Conservation (phyloP, 2,329 filamentous ascomycete genomes). For the Colletotrichum echinochloae region DNA sequence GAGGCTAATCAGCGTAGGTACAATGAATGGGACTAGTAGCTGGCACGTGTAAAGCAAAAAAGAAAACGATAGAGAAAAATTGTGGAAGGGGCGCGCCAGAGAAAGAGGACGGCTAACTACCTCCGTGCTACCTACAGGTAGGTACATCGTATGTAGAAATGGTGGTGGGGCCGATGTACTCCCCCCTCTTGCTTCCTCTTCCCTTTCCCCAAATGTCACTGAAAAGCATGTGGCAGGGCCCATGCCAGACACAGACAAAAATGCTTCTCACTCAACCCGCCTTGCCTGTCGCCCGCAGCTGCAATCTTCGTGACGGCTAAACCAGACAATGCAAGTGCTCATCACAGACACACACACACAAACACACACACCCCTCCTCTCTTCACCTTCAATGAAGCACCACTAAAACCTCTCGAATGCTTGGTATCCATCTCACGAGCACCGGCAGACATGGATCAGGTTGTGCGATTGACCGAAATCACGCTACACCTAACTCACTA, state of each 20-base stretch:
- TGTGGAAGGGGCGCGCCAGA: no score
- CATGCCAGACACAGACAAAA: neutral
- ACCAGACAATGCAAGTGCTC: neutral
- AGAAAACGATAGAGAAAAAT: neutral
- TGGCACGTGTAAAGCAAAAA: constrained; percentile 16
- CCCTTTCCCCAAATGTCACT: constrained; percentile 2
- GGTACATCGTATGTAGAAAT: neutral
- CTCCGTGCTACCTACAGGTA: neutral
- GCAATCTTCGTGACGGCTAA: neutral
- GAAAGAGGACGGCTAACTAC: neutral
- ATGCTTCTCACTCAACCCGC: constrained; percentile 1
- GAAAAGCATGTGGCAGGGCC: constrained; percentile 33
- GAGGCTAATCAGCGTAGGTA: neutral
- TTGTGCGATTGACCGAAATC: neutral
- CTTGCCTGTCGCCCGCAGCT: neutral
- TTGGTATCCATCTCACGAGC: neutral
- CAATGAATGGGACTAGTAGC: neutral
- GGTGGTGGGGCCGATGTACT: constrained; percentile 13
- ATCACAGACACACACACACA: neutral
- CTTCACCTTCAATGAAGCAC: neutral
- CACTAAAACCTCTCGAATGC: neutral
- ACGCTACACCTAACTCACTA: no score
- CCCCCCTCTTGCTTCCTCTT: constrained; percentile 1
- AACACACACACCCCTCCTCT: no score
- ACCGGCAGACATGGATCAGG: neutral